These are phyloP conservation scores for Microbotryum silenes-acaulis DNA, from an alignment of 1,284 basidiomycete species.

Conservation along the genomic window DNA sequence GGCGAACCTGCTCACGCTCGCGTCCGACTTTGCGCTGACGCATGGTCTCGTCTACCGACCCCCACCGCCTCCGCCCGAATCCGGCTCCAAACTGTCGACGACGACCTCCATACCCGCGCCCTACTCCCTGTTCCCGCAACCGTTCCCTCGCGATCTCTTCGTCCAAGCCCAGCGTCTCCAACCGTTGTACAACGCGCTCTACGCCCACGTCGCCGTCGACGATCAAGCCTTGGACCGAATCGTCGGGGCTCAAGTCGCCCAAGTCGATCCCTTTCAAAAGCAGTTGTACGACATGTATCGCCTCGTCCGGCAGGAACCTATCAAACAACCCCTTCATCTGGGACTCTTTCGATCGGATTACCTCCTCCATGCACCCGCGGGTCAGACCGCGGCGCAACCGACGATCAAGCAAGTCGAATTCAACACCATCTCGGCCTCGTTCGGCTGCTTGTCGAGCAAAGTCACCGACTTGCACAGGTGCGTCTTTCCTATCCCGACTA, in stretches of 20 bases:
- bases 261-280: constrained; percentile 80
- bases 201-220: constrained; percentile 75
- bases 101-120: constrained; percentile 80
- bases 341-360: constrained; percentile 97
- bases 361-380: constrained; percentile 59
- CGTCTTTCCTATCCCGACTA: constrained; percentile 22
- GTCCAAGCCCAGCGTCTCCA: constrained; percentile 61
- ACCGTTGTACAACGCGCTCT: constrained; percentile 71
- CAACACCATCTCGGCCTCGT: constrained; percentile 91
- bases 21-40: constrained; percentile 75
- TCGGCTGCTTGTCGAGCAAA: constrained; percentile 71
- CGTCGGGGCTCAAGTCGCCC: constrained; percentile 71
- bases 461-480: constrained; percentile 71
- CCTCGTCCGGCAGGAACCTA: constrained; percentile 54
- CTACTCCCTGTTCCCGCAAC: constrained; percentile 70
- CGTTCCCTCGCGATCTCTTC: constrained; percentile 71
- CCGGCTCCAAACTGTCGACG: constrained; percentile 10
- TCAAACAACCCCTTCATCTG: constrained; percentile 64
- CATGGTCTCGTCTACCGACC: constrained; percentile 58
- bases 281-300: constrained; percentile 82
- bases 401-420: constrained; percentile 93
- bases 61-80: constrained; percentile 40
- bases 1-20: constrained; percentile 35
- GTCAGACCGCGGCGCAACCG: constrained; percentile 35
- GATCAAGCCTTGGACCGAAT: constrained; percentile 68